Base-by-base conservation (phyloP, 257 asterid genomes). In the Przewalskia tangutica region DNA sequence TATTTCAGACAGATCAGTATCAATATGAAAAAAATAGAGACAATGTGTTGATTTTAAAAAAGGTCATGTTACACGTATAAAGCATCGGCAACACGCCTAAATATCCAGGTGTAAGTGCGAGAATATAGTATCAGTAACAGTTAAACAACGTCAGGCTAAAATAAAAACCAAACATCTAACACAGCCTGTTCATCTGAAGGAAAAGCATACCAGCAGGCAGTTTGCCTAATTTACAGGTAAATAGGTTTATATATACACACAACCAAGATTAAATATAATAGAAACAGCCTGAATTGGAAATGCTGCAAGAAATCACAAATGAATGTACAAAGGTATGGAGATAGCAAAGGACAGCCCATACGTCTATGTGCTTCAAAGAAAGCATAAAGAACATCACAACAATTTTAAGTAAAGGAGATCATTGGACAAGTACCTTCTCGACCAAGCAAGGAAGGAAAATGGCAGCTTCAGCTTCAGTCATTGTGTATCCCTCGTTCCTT, bases 391-490 rank as follows among this genome's bases (percentile, higher is more conserved):
- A 77, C 38, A 34, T 32, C 48, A 7, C n/a, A 58, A 78, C 7
- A 58, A 2, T 27, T 42, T 64, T 59, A 80, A 58, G 54, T 46
- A 78, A 83, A 77, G 38, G 54, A 81, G 78, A 38, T 81, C 50
- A 17, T 13, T 62, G 75, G 36, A 60, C 32, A 71, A 16, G 71
- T 86, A 96, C 98, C 99, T 94, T 96, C 89, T 96, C 99, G 81
- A 91, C 85, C 86, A 96, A 88, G 91, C 99, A 95, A 81, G 99
- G 98, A 85, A 96, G 90, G 87, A 96, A 89, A 86, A 94, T 88
- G 71, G 99, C 90, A 53, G 99, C 97, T 93, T 96, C 98, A 71
- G 98, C 97, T 90, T 96, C 98, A 56, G 97, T 94, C 91, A 94
- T 85, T 48, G 88, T 80, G 89, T 93, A 96, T 59, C 95, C 94